Evolutionary conservation across 2,329 filamentous ascomycete species (phyloP), one percentile per base, ranked within the genome.

Genomic region (Juglanconis oblonga): DNA sequence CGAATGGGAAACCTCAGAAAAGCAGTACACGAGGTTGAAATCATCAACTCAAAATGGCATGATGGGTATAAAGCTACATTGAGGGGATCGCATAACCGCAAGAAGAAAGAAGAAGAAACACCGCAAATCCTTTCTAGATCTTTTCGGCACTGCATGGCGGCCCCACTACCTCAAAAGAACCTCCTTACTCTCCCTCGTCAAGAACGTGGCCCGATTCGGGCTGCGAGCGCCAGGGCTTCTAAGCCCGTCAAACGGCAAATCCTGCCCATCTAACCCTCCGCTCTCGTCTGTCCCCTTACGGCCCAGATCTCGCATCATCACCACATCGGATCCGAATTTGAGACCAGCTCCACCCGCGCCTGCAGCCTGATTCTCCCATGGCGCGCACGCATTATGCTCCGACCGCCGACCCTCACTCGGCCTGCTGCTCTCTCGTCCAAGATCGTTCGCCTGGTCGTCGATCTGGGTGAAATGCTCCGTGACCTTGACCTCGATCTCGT

Each of bases 401-500:
- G 33, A 33, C 50, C 14, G 24, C 32, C 5, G 45, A 7, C 8
- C 11, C 40, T 6, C 47, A 42, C 13, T 40, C 47, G 36, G 38
- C 45, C 29, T 31, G 35, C 45, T 13, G 17, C 11, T 13, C 8
- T n/a, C 29, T 8, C 40, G 33, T 8, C 36, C 29, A 10, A 40
- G 42, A 14, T 51, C 42, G 4, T 14, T 5, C 42, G 13, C 47
- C 24, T 52, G 42, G 33, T 61, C 55, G n/a, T 61, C 45, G 45
- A 54, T 61, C 29, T 61, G 51, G 14, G 55, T 54, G 33, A 58
- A 58, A 32, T 61, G 55, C 35, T 56, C 54, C 9, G 59, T 61
- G 49, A 64, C 52, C 42, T 62, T 64, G 40, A 70, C 64, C 57
- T 62, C 64, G 57, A 69, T 63, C 63, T 70, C 68, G 52, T 61